These are phyloP conservation scores for Diplosphaera chodatii DNA, from an alignment of 139 green algal species.

Conservation along the genomic window DNA sequence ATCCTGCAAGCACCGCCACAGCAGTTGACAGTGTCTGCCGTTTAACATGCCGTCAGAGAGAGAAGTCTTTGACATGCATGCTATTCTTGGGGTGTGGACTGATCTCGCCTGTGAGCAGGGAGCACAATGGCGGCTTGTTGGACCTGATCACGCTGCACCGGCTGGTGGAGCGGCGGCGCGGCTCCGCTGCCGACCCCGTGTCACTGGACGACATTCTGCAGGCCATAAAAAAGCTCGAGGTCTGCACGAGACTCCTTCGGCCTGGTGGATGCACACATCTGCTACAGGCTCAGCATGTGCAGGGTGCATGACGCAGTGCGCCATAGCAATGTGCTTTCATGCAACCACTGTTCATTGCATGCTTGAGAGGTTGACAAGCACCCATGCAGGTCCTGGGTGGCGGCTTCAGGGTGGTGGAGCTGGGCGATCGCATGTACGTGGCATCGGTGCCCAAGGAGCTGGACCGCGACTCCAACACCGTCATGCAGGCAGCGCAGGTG, in stretches of 20 bases:
- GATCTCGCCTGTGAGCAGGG: no score
- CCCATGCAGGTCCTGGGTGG: constrained; percentile 56
- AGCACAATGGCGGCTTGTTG: constrained; percentile 76
- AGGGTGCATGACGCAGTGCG: no score
- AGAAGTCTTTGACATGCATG: no score
- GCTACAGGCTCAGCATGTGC: no score
- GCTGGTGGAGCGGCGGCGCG: constrained; percentile 44
- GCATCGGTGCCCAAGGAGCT: constrained; percentile 72
- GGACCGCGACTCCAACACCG: constrained; percentile 69
- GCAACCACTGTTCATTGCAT: no score
- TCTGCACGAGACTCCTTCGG: background rate
- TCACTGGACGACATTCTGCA: constrained; percentile 66
- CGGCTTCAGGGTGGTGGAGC: constrained; percentile 61
- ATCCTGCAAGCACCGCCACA: no score
- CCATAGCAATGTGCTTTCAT: no score
- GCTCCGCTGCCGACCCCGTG: constrained; percentile 42
- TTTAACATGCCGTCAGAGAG: no score
- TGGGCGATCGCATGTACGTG: constrained; percentile 30
- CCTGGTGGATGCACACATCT: no score
- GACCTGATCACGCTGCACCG: constrained; percentile 56
- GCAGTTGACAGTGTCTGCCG: no score
- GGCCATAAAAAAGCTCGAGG: constrained; percentile 72
- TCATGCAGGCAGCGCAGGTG: constrained; percentile 64
- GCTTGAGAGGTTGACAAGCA: no score
- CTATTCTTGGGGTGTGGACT: no score